Percentiles rank a stretch among this genome's conserved stretches.
Evolutionary conservation across 345 rosid genomes (phyloP).

Genomic region (Sisymbrium irio): DNA sequence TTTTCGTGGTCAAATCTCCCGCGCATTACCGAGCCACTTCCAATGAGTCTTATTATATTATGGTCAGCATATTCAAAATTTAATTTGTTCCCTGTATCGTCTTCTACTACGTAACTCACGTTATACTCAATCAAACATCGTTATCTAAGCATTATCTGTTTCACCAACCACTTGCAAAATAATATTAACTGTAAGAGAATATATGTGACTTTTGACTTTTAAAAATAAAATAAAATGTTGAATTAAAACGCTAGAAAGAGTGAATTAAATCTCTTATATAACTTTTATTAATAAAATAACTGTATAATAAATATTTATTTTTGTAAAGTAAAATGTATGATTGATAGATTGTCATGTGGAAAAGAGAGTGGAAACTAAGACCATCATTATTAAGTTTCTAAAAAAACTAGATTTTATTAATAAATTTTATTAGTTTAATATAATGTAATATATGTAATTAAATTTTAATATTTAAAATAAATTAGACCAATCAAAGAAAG

Average conservation of each 20-base stretch:
- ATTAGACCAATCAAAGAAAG: no score
- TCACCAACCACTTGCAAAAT: not conserved
- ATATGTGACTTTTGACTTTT: not conserved
- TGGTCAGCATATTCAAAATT: not conserved
- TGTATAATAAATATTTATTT: no score
- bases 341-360: no score
- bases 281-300: no score
- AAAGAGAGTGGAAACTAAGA: no score
- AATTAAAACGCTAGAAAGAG: not conserved
- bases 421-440: no score
- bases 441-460: no score
- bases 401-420: no score
- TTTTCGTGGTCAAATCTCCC: slow-evolving; percentile 19
- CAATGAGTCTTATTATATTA: slow-evolving; percentile 5
- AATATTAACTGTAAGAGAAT: not conserved
- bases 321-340: no score
- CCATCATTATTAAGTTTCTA: no score
- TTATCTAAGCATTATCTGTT: not conserved
- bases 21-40: slow-evolving; percentile 10
- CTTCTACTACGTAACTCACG: not conserved
- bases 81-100: not conserved
- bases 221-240: not conserved
- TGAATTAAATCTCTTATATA: no score
- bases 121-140: not conserved
- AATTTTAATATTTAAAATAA: no score